Percentiles rank a stretch among this genome's conserved stretches.
phyloP scores from a whole-genome alignment of 179 eudicot genomes.

The Beta corolliflora region DNA sequence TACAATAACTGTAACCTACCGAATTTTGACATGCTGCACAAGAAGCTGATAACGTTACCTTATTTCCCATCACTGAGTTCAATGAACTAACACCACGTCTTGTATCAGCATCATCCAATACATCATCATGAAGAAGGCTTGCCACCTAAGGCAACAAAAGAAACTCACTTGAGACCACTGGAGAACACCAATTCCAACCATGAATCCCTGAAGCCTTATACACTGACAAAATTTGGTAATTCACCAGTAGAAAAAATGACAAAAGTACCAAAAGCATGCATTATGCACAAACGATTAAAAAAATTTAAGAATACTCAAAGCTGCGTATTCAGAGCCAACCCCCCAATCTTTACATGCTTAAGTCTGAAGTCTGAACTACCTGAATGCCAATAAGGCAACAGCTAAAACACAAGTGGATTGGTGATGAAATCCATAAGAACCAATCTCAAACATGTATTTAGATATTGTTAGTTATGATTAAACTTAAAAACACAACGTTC shows the following conservation, averaged over 20 bases:
- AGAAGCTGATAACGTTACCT: slow-evolving; percentile 50
- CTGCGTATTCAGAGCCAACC: neutral
- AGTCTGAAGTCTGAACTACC: no score
- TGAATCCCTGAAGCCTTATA: slow-evolving; percentile 9
- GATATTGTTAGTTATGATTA: neutral
- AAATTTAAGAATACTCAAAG: neutral
- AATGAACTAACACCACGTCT: slow-evolving; percentile 88
- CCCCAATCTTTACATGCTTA: neutral
- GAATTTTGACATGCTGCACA: slow-evolving; percentile 6
- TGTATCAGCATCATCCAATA: slow-evolving; percentile 97
- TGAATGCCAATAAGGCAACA: neutral
- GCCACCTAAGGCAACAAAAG: slow-evolving; percentile 62
- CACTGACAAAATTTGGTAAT: neutral
- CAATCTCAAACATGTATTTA: neutral
- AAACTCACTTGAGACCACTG: neutral
- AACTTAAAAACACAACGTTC: no score
- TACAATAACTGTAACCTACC: neutral
- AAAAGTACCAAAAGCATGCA: neutral
- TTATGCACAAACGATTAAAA: neutral
- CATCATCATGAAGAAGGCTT: slow-evolving; percentile 98
- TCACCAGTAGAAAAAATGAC: neutral
- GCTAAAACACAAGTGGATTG: neutral
- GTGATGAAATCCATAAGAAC: neutral
- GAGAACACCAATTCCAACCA: neutral
- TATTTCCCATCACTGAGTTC: slow-evolving; percentile 89